Percentiles rank a stretch among this genome's conserved stretches.
Conservation (phyloP, 1,284 basidiomycete genomes). For the Moniliophthora roreri region DNA sequence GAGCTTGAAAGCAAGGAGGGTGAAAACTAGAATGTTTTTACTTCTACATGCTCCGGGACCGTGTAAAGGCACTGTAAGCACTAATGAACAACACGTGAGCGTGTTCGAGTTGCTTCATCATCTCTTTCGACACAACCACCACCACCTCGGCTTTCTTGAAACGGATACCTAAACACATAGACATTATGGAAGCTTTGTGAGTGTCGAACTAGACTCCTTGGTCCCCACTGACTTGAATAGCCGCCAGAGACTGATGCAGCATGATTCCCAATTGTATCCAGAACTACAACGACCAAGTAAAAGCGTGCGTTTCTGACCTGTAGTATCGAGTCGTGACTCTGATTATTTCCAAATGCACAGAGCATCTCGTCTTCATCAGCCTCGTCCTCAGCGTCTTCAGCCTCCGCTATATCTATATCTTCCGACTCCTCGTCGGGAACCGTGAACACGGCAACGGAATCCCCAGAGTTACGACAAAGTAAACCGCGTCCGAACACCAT, state of each 20-base stretch:
- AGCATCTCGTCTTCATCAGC: slow-evolving; percentile 1
- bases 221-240: not conserved
- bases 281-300: not conserved
- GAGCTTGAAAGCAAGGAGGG: no score
- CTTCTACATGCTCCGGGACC: no score
- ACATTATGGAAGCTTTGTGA: slow-evolving; percentile 16
- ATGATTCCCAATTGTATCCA: slow-evolving; percentile 7
- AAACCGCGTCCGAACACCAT: slow-evolving; percentile 3
- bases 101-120: no score
- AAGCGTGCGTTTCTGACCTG: not conserved
- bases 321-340: not conserved
- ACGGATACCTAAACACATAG: no score
- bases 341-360: not conserved
- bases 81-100: no score
- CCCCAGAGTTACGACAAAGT: not conserved
- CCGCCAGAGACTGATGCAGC: slow-evolving; percentile 15
- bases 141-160: no score
- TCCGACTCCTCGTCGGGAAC: not conserved
- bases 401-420: not conserved
- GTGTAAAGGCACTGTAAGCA: no score
- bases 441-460: not conserved
- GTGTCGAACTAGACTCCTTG: not conserved
- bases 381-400: slow-evolving; percentile 8
- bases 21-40: no score
- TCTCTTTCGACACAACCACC: no score